These are phyloP conservation scores for Kuraishia borneana DNA, from an alignment of 805 yeast genomes.

Conservation along the genomic window DNA sequence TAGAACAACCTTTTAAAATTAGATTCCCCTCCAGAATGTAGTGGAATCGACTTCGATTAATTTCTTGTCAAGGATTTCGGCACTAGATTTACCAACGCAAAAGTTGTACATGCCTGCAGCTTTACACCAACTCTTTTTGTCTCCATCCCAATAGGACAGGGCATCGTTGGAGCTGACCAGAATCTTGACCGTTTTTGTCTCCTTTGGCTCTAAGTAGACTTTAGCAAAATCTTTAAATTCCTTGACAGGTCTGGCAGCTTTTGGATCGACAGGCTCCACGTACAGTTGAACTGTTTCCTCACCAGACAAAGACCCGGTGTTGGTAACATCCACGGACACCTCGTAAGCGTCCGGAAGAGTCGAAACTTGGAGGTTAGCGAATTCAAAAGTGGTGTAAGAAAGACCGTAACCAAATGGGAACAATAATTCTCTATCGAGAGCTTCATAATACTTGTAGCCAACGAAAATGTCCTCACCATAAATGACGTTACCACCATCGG, in stretches of 20 bases:
- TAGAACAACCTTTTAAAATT: no score
- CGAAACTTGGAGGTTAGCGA: slow-evolving; percentile 24
- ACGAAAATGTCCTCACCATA: slow-evolving; percentile 61
- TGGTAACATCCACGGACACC: slow-evolving; percentile 29
- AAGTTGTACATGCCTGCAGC: slow-evolving; percentile 42
- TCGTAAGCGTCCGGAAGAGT: slow-evolving; percentile 10
- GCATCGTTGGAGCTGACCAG: slow-evolving; percentile 33
- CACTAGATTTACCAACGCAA: slow-evolving; percentile 23
- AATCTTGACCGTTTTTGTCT: slow-evolving; percentile 23
- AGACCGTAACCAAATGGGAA: slow-evolving; percentile 58
- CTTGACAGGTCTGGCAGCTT: slow-evolving; percentile 39
- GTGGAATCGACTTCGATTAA: not conserved
- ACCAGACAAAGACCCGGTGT: slow-evolving; percentile 38
- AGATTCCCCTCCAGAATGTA: slow-evolving; percentile 1
- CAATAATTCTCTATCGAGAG: slow-evolving; percentile 30
- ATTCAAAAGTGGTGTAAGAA: slow-evolving; percentile 42
- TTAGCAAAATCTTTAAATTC: slow-evolving; percentile 53
- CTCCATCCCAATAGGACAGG: slow-evolving; percentile 42
- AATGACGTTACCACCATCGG: slow-evolving; percentile 39
- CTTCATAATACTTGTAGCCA: slow-evolving; percentile 54
- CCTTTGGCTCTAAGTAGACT: slow-evolving; percentile 33
- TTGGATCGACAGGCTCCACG: slow-evolving; percentile 20
- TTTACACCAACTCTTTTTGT: slow-evolving; percentile 35
- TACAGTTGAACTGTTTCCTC: slow-evolving; percentile 46
- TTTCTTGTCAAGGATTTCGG: not conserved